Evolutionary conservation across 345 rosid species (phyloP).

Genomic region (Populus deltoides): DNA sequence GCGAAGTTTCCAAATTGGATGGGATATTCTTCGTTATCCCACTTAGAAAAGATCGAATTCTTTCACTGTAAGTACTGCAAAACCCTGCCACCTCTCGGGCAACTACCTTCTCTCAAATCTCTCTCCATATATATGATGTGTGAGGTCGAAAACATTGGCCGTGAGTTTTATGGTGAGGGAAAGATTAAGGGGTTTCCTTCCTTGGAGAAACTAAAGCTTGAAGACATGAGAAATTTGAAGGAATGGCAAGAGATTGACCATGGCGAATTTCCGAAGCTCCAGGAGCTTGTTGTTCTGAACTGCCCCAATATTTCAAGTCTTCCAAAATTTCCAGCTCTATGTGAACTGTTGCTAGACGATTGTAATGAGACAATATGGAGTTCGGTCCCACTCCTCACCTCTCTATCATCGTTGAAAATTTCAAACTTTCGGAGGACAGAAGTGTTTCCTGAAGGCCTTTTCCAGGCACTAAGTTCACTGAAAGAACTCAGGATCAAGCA

Average conservation of each 20-base stretch:
- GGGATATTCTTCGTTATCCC: too few relatives aligned
- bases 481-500: constrained; percentile 13
- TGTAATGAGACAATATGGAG: constrained; percentile 9
- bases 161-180: too few relatives aligned
- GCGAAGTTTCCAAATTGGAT: too few relatives aligned
- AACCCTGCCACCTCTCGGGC: too few relatives aligned
- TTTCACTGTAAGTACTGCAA: too few relatives aligned
- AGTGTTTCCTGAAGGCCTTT: constrained; percentile 5
- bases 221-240: too few relatives aligned
- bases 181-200: too few relatives aligned
- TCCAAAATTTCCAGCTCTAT: constrained; percentile 18
- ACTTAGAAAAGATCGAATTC: too few relatives aligned
- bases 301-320: constrained; percentile 11
- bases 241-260: neutral
- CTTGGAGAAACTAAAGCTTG: too few relatives aligned
- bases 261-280: constrained; percentile 22
- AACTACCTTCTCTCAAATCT: too few relatives aligned
- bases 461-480: neutral
- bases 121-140: too few relatives aligned
- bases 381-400: constrained; percentile 15
- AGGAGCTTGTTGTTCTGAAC: constrained; percentile 12
- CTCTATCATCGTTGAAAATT: constrained; percentile 16
- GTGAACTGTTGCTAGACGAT: constrained; percentile 3
- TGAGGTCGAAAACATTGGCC: too few relatives aligned
- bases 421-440: constrained; percentile 5